phyloP scores from a whole-genome alignment of 2,329 filamentous ascomycete species.

The Alternaria triticimaculans region DNA sequence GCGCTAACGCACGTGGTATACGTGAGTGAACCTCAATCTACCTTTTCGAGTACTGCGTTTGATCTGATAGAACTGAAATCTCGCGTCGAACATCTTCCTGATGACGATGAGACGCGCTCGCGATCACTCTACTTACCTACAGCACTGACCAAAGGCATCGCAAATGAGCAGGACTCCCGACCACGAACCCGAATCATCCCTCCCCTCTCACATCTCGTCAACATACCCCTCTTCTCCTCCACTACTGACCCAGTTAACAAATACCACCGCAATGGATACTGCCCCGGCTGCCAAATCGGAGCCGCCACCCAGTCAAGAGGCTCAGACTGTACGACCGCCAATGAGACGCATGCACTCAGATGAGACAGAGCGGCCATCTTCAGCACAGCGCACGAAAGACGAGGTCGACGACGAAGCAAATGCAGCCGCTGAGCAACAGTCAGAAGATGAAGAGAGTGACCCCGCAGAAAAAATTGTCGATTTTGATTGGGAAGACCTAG shows the following conservation, averaged over 20 bases:
- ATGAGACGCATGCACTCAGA: slow-evolving; percentile 23
- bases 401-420: slow-evolving; percentile 16
- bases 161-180: slow-evolving; percentile 23
- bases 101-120: slow-evolving; percentile 6
- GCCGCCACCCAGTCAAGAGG: slow-evolving; percentile 14
- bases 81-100: slow-evolving; percentile 1
- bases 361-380: slow-evolving; percentile 37
- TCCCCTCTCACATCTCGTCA: slow-evolving; percentile 18
- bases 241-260: slow-evolving; percentile 1
- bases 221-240: slow-evolving; percentile 27
- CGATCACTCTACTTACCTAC: slow-evolving; percentile 26
- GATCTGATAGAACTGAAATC: not conserved
- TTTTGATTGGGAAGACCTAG: slow-evolving; percentile 82
- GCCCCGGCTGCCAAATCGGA: slow-evolving; percentile 13
- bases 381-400: slow-evolving; percentile 28
- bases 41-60: not conserved
- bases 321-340: slow-evolving; percentile 7
- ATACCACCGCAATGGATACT: slow-evolving; percentile 23
- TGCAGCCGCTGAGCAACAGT: slow-evolving; percentile 8
- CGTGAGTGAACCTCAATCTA: not conserved
- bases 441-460: slow-evolving; percentile 30
- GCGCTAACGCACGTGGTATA: slow-evolving; percentile 17
- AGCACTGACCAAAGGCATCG: slow-evolving; percentile 34
- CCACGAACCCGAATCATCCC: slow-evolving; percentile 29
- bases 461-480: slow-evolving; percentile 51